Evolutionary conservation across 306 rosid species (phyloP), one percentile per base, ranked within the genome.

Genomic region (Quercus wislizeni): DNA sequence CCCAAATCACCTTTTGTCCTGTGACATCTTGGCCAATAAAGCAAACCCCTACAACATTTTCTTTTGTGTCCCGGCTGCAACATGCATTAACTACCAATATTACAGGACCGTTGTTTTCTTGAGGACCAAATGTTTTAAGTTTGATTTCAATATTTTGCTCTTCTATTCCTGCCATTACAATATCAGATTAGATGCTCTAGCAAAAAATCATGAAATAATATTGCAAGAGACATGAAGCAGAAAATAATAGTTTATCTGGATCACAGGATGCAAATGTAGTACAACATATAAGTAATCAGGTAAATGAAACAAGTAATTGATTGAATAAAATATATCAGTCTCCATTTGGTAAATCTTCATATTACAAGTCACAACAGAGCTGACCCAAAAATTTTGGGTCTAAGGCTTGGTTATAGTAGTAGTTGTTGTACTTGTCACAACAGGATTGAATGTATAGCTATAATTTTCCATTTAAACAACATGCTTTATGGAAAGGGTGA

Each of bases 1-100:
- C 84, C 83, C 75, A 83, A 31, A 74, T 49, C 27, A 77, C 35
- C 65, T 70, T 86, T 64, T 86, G 83, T 49, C 64, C 74, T 3
- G 89, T 86, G 63, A 86, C 80, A 86, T 86, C 89, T 61, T 83
- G 87, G 38, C 83, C 67, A 62, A 86, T 70, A 63, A 83, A 83
- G 63, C 85, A 86, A 74, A 70, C 65, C 73, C 89, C 89, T 21
- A 83, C 85, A n/a, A 86, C 52, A 69, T 78, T 70, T 73, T 83
- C 80, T 23, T 80, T 80, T 17, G 73, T 65, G 63, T 83, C 87
- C 58, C 87, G 78, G 81, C 85, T 83, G 76, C 89, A 86, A 74
- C 87, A 86, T 18, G 87, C 76, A 76, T 83, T 83, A 56, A 80
- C 87, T 27, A 83, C 85, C 81, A 86, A 80, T 74, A 64, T 70